Base-by-base conservation (phyloP, 257 asterid species). In the Apocynum venetum region DNA sequence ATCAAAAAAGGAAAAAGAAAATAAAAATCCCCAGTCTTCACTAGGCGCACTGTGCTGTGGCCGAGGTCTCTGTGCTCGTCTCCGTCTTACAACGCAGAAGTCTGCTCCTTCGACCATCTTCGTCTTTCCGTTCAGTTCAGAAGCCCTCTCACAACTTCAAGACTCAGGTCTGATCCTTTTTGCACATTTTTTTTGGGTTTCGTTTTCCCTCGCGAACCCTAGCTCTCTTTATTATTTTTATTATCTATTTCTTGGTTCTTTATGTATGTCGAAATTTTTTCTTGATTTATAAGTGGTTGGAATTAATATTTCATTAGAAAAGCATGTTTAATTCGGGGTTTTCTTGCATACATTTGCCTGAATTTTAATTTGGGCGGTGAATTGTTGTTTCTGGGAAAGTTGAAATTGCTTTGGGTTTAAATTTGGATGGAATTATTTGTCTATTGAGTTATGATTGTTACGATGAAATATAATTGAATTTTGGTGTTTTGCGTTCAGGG, bases 101-200 rank as follows among this genome's bases (percentile, higher is more conserved):
- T 65, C 67, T 68, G 60, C 51, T 41, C 36, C 64, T 31, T 48
- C 13, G 49, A 15, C 73, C 10, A 3, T 57, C 46, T 71, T 41
- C 31, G 25, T 65, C 75, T 53, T 48, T 69, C 57, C 40, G 48
- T 71, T 69, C 57, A 47, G 6, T 8, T 68, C 72, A 2, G 25
- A 56, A 56, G 43, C 56, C 17, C 35, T 53, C 63, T 68, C 55
- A 43, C 25, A 70, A 74, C 68, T 67, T 63, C 48, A 48, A 25
- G 76, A 10, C 71, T 51, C 73, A 73, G 84, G 79, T 77, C 46
- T 81, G 81, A 55, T 81, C 78, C 72, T 57, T 17, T 38, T 12
- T 8, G 5, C 14, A 25, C 51, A 38, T 66, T 66, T 67, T 71
- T 13, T 35, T 38, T 20, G 51, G 67, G 6, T 15, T 75, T 9